phyloP scores from a whole-genome alignment of 306 rosid species.

The Comarum palustre region DNA sequence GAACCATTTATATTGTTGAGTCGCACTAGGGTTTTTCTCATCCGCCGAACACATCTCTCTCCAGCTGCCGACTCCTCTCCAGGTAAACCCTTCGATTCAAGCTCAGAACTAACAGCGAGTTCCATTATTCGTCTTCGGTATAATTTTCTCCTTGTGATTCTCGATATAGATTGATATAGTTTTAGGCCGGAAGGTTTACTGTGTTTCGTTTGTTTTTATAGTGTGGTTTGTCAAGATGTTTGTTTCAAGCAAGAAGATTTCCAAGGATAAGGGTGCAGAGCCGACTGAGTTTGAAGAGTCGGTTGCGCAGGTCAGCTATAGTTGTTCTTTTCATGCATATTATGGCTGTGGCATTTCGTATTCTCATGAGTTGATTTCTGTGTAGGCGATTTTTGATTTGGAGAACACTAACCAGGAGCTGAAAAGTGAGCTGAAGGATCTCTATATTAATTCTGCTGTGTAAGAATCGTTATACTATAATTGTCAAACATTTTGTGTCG shows the following conservation, averaged over 20 bases:
- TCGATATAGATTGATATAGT: too few species aligned
- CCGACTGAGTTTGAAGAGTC: constrained; percentile 70
- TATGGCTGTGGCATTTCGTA: background rate
- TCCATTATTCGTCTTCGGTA: too few species aligned
- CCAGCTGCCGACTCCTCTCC: too few species aligned
- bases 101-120: too few species aligned
- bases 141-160: too few species aligned
- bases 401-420: constrained; percentile 71
- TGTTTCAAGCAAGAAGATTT: constrained; percentile 67
- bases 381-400: constrained; percentile 68
- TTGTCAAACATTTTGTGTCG: background rate
- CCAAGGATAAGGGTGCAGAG: constrained; percentile 60
- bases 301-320: constrained; percentile 53
- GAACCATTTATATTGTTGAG: too few species aligned
- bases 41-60: too few species aligned
- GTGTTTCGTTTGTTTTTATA: too few species aligned
- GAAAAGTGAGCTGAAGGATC: constrained; percentile 72
- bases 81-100: too few species aligned
- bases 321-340: background rate
- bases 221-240: too few species aligned
- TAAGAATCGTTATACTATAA: constrained; percentile 19
- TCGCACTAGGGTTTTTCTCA: too few species aligned
- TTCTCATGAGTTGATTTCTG: background rate
- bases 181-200: too few species aligned
- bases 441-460: constrained; percentile 61